Percentiles rank a stretch among this genome's conserved stretches.
phyloP scores from a whole-genome alignment of 2,329 filamentous ascomycete genomes.

The Aspergillus thermomutatus region DNA sequence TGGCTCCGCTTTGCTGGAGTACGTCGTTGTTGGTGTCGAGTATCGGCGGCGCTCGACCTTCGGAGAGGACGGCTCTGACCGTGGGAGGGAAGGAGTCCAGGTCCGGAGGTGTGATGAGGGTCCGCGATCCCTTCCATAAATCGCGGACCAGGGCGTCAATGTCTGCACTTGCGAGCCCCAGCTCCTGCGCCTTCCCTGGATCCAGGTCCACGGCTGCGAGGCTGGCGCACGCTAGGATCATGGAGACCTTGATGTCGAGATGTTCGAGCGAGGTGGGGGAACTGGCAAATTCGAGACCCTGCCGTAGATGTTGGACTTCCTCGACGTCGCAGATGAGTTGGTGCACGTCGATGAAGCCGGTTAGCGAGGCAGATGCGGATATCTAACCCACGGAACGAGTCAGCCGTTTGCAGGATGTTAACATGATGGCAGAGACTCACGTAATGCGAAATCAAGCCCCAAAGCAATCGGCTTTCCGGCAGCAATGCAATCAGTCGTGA shows the following conservation, averaged over 20 bases:
- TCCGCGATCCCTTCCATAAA: neutral
- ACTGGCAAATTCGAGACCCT: neutral
- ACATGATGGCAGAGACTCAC: neutral
- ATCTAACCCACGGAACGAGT: neutral
- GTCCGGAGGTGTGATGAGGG: neutral
- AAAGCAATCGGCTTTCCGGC: neutral
- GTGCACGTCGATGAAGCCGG: neutral
- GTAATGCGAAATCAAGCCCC: neutral
- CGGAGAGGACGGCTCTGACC: too few species aligned
- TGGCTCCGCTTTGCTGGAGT: neutral
- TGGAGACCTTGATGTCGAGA: neutral
- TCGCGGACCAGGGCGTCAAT: neutral
- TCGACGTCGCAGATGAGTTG: neutral
- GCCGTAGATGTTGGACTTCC: neutral
- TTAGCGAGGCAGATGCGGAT: neutral
- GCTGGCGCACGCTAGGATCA: neutral
- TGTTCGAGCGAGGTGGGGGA: neutral
- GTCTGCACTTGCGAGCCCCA: neutral
- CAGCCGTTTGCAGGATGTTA: too few species aligned
- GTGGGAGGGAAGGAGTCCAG: neutral
- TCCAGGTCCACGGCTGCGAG: neutral
- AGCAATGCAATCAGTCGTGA: neutral
- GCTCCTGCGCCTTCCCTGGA: neutral
- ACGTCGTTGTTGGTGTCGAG: neutral
- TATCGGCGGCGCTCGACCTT: too few species aligned